These are phyloP conservation scores for Microdochium bolleyi DNA, from an alignment of 2,329 filamentous ascomycete species.

Conservation along the genomic window DNA sequence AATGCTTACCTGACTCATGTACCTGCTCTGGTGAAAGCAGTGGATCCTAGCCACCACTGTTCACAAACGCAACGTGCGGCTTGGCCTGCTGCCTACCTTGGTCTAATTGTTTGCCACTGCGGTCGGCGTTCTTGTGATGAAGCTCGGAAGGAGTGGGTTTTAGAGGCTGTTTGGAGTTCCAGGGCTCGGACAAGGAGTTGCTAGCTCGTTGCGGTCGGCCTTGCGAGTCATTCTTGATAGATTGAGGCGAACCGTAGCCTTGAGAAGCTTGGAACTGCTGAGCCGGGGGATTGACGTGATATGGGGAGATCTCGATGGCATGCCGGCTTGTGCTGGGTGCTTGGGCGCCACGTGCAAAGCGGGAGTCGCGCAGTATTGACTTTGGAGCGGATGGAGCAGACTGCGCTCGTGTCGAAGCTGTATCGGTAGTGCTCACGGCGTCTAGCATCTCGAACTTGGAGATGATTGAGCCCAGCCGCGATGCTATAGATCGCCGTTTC, in stretches of 20 bases:
- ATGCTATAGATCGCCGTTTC: not conserved
- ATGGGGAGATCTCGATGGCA: not conserved
- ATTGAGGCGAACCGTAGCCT: not conserved
- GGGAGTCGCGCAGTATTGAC: not conserved
- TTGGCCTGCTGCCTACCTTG: not conserved
- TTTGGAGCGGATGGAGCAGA: not conserved
- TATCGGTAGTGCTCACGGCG: slow-evolving; percentile 12
- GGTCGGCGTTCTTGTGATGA: not conserved
- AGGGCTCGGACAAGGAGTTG: not conserved
- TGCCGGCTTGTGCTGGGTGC: not conserved
- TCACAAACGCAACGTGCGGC: not conserved
- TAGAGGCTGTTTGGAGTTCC: not conserved
- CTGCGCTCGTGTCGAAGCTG: not conserved
- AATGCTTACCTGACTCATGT: not conserved
- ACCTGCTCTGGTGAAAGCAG: not conserved
- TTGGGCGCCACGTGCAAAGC: not conserved
- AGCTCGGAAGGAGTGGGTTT: not conserved
- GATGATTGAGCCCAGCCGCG: slow-evolving; percentile 17
- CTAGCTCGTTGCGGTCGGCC: not conserved
- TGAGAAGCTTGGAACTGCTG: not conserved
- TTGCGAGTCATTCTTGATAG: not conserved
- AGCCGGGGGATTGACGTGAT: not conserved
- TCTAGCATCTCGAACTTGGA: slow-evolving; percentile 25
- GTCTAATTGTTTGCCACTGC: not conserved
- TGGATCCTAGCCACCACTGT: not conserved